Evolutionary conservation across 208 protist species (phyloP).

Genomic region (Trypanosoma lewisi): DNA sequence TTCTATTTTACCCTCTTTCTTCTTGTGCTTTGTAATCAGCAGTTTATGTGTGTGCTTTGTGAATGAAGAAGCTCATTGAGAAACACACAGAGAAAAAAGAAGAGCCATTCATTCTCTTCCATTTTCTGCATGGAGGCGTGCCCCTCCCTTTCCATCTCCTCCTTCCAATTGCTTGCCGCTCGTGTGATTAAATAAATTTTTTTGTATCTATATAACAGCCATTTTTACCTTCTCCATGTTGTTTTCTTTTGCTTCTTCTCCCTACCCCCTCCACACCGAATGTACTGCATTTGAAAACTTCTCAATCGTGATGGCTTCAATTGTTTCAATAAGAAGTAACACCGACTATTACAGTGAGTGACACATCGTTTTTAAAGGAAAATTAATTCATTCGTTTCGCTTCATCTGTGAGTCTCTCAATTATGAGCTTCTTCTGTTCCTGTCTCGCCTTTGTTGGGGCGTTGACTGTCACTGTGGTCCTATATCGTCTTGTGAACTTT

Average conservation of each 20-base stretch:
- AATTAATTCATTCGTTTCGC: too few species aligned
- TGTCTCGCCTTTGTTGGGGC: conserved; percentile 39
- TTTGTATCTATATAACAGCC: too few species aligned
- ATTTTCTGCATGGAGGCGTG: too few species aligned
- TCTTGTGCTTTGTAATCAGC: conserved; percentile 6
- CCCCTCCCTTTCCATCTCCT: too few species aligned
- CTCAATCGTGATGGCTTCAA: too few species aligned
- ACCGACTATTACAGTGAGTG: background rate
- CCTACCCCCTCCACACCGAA: background rate
- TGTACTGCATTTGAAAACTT: too few species aligned
- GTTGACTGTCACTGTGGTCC: conserved; percentile 26
- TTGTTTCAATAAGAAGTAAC: too few species aligned
- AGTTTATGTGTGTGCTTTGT: background rate
- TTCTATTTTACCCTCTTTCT: conserved; percentile 11
- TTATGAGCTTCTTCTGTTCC: background rate
- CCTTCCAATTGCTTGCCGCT: too few species aligned
- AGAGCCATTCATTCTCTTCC: too few species aligned
- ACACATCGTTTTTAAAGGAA: too few species aligned
- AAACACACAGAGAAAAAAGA: background rate
- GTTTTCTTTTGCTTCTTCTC: background rate
- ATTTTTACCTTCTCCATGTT: background rate
- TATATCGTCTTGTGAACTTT: conserved; percentile 50
- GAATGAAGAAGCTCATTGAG: background rate
- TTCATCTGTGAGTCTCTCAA: too few species aligned
- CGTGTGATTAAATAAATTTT: too few species aligned